phyloP scores from a whole-genome alignment of 768 basidiomycete genomes.

The Termitomyces sp. region DNA sequence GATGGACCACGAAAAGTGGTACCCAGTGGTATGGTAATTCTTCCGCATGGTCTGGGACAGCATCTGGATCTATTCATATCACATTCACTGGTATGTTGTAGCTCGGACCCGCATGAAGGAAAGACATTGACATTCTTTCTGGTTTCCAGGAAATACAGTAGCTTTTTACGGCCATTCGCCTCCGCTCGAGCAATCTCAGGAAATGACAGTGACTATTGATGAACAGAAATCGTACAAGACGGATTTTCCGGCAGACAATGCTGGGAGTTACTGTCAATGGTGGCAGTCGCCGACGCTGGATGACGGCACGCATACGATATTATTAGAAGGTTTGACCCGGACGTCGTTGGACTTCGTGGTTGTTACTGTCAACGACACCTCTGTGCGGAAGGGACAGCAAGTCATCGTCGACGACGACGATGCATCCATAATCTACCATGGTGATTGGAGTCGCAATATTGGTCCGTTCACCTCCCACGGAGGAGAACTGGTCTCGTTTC shows the following conservation, averaged over 20 bases:
- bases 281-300: slow-evolving; percentile 4
- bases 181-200: not conserved
- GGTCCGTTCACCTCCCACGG: too few species aligned
- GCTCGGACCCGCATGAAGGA: not conserved
- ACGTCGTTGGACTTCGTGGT: slow-evolving; percentile 3
- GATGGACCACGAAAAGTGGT: not conserved
- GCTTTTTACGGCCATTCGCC: slow-evolving; percentile 1
- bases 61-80: not conserved
- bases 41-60: not conserved
- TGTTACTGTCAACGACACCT: not conserved
- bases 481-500: not conserved
- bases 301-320: not conserved
- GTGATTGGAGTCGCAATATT: not conserved
- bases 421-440: not conserved
- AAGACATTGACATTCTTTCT: not conserved
- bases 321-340: not conserved
- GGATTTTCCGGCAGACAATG: not conserved
- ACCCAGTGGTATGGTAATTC: not conserved
- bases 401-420: slow-evolving; percentile 8
- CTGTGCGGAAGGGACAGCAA: not conserved
- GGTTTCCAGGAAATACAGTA: not conserved
- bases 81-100: slow-evolving; percentile 2
- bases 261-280: slow-evolving; percentile 7
- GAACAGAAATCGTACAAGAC: not conserved
- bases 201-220: slow-evolving; percentile 5